Base-by-base conservation (phyloP, 805 yeast species). In the Candida dajiaensis region DNA sequence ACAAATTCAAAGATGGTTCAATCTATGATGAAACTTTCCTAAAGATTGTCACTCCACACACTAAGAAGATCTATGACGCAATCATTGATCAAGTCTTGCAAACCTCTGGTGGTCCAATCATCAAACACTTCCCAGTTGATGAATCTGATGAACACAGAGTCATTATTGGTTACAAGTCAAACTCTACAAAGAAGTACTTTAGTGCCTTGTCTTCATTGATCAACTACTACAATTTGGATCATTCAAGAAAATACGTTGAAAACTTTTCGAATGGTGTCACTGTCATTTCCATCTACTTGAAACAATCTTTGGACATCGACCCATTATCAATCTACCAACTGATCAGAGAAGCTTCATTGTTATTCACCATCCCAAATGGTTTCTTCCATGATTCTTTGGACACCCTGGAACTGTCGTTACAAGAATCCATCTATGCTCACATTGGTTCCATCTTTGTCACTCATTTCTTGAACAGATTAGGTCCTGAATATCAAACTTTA, bases 381-480 rank as follows among this genome's bases (percentile, higher is more conserved):
- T 74, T 80, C 56, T 92, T 90, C 73, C 82, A 81, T 56, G 75
- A 76, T 44, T 74, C 81, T 47, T 90, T 90, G 62, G 81, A 84
- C 51, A 65, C 72, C 43, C 85, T 92, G 45, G 81, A 81, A 54
- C 76, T 92, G 66, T 89, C 97, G 1, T 81, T 95, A 56, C 98
- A 92, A 69, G 99, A 94, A 69, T 81, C 90, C 40, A 83, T 89
- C 48, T 94, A 94, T 64, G 95, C 97, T 40, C 98, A 92, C 66
- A 85, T 89, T 66, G 96, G 92, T 58, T 84, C 86, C 40, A 86
- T 89, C 50, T 92, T 94, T 63, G 95, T 89, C 43, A 84, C 95
- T 31, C 98, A 94, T 68, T 94, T 92, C 71, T 77, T 92, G 66
- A 94, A 94, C 72, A 78, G 98, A 63, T 76, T 92, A 62, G 97